Evolutionary conservation across 1,284 basidiomycete genomes (phyloP).

Genomic region (Inonotus hispidus): DNA sequence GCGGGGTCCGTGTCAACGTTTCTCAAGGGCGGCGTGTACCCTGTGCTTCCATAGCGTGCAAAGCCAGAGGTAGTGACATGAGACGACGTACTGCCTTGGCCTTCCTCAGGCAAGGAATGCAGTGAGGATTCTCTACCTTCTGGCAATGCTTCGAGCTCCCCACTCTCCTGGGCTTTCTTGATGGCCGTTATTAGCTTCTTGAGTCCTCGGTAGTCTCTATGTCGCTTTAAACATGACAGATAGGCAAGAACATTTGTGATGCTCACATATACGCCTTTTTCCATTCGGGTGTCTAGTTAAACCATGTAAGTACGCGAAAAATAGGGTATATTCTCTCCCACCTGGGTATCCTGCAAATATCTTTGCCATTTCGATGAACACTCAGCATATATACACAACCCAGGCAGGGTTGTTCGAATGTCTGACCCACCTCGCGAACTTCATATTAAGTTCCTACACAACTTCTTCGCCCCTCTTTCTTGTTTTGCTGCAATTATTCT

Average conservation of each 20-base stretch:
- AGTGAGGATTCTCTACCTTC: constrained; percentile 3
- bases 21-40: constrained; percentile 9
- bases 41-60: constrained; percentile 11
- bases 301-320: background rate
- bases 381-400: background rate
- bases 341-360: constrained; percentile 69
- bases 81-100: background rate
- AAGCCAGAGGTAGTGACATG: background rate
- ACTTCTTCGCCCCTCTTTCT: background rate
- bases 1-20: background rate
- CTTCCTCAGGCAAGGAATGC: constrained; percentile 4
- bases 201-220: constrained; percentile 66
- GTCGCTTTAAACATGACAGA: constrained; percentile 6
- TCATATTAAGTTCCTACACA: background rate
- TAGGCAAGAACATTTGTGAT: background rate
- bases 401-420: background rate
- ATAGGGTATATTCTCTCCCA: constrained; percentile 24
- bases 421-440: constrained; percentile 9
- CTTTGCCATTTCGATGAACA: constrained; percentile 27
- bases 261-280: constrained; percentile 75
- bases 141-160: constrained; percentile 6
- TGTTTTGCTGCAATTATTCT: too few species aligned
- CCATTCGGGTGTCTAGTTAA: constrained; percentile 68
- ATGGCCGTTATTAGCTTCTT: constrained; percentile 64
- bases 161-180: constrained; percentile 37